A percentile compares a stretch with the other conserved stretches of the same genome.
Conservation (phyloP, 345 rosid genomes). For the Hibiscus tridactylites region DNA sequence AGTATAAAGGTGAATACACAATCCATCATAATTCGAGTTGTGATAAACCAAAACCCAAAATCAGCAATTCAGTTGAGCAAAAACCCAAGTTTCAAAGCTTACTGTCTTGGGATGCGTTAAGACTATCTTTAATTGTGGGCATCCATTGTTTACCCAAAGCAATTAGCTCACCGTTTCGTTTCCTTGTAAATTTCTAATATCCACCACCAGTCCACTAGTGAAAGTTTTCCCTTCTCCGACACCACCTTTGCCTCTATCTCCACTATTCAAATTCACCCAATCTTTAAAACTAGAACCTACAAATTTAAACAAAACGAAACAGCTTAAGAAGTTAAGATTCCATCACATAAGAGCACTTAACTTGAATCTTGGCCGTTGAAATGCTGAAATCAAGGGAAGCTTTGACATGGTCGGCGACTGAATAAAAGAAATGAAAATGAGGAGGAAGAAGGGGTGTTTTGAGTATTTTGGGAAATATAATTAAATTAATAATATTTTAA, state of each 20-base stretch:
- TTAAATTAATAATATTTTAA: too few relatives aligned
- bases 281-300: neutral
- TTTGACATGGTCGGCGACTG: constrained; percentile 20
- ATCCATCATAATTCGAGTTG: too few relatives aligned
- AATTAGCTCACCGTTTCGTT: too few relatives aligned
- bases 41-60: too few relatives aligned
- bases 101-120: constrained; percentile 11
- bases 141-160: constrained; percentile 47
- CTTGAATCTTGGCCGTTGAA: constrained; percentile 43
- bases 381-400: constrained; percentile 37
- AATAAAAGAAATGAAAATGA: constrained; percentile 3
- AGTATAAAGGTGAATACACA: too few relatives aligned
- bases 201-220: too few relatives aligned
- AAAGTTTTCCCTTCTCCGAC: too few relatives aligned
- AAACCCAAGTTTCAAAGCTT: constrained; percentile 28
- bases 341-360: constrained; percentile 1
- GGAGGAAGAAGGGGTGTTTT: too few relatives aligned
- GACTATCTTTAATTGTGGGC: constrained; percentile 20
- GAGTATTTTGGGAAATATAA: too few relatives aligned
- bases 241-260: too few relatives aligned
- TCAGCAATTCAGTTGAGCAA: too few relatives aligned
- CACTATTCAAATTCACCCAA: neutral
- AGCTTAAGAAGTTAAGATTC: neutral
- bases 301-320: neutral
- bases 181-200: too few relatives aligned